phyloP scores from a whole-genome alignment of 495 filamentous ascomycete genomes.

The Trichoderma virens region DNA sequence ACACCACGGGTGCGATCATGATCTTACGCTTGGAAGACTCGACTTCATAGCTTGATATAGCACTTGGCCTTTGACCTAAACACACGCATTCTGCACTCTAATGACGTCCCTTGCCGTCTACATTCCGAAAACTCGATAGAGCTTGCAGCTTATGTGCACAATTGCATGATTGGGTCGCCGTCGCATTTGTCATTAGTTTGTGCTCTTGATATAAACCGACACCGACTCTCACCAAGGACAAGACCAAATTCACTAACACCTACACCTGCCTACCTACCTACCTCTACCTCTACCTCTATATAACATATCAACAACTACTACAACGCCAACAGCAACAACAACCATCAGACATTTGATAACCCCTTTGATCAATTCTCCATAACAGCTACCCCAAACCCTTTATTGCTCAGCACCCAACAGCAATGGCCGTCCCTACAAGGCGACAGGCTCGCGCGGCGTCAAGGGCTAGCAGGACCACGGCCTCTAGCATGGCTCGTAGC shows the following conservation, averaged over 20 bases:
- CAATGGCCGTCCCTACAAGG: conserved; percentile 7
- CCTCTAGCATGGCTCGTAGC: conserved; percentile 4
- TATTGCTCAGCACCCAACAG: background rate
- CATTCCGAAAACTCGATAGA: conserved; percentile 2
- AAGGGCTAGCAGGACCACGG: background rate
- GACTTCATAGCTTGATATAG: background rate
- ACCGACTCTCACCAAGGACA: background rate
- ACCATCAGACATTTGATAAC: background rate
- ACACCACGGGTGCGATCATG: conserved; percentile 4
- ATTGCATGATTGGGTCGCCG: background rate
- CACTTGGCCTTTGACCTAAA: background rate
- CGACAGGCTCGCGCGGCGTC: conserved; percentile 5
- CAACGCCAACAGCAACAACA: background rate
- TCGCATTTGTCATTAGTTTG: background rate
- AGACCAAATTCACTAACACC: background rate
- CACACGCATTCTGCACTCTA: background rate
- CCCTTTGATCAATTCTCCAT: too few species aligned
- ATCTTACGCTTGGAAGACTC: background rate
- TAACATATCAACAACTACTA: background rate
- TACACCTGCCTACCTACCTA: background rate
- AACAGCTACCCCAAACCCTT: background rate
- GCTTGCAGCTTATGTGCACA: conserved; percentile 7
- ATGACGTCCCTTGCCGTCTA: background rate
- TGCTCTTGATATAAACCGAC: conserved; percentile 4
- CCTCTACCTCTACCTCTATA: too few species aligned